A percentile compares a stretch with the other conserved stretches of the same genome.
Conservation (phyloP, 1,284 basidiomycete genomes). For the Microstroma glucosiphilum region DNA sequence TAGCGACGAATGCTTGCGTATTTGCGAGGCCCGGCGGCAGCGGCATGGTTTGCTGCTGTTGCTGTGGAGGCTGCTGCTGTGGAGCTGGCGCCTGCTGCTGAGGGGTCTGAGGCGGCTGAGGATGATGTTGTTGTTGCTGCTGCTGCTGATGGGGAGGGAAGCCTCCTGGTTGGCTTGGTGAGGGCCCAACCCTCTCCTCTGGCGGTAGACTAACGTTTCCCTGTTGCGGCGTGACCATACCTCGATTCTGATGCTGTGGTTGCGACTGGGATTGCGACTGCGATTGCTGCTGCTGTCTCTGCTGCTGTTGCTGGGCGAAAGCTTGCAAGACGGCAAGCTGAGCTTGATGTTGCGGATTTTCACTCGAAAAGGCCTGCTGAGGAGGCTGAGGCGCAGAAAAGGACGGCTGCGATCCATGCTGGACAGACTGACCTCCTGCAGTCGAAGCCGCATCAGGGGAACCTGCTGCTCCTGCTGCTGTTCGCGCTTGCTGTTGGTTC, state of each 20-base stretch:
- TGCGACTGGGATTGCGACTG: slow-evolving; percentile 9
- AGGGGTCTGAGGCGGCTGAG: slow-evolving; percentile 9
- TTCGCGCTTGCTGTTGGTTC: neutral
- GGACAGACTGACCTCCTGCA: too few relatives aligned
- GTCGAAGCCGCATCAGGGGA: too few relatives aligned
- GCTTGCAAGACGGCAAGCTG: slow-evolving; percentile 17
- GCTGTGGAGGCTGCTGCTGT: slow-evolving; percentile 7
- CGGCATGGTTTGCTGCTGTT: neutral
- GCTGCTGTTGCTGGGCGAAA: slow-evolving; percentile 17
- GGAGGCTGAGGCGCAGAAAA: neutral
- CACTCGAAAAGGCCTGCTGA: slow-evolving; percentile 8
- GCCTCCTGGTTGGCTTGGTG: neutral
- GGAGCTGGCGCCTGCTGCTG: slow-evolving; percentile 4
- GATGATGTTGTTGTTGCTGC: neutral
- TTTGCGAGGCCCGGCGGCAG: neutral
- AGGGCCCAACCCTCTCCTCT: slow-evolving; percentile 3
- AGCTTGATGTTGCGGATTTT: slow-evolving; percentile 16
- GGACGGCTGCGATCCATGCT: too few relatives aligned
- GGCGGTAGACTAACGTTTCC: neutral
- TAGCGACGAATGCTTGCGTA: slow-evolving; percentile 31
- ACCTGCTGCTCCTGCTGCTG: neutral
- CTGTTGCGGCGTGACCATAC: neutral
- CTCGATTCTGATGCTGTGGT: slow-evolving; percentile 8
- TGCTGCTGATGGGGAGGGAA: too few relatives aligned
- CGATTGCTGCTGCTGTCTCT: slow-evolving; percentile 6